A percentile compares a stretch with the other conserved stretches of the same genome.
Conservation (phyloP, 2,329 filamentous ascomycete genomes). For the Emericellopsis cladophorae region DNA sequence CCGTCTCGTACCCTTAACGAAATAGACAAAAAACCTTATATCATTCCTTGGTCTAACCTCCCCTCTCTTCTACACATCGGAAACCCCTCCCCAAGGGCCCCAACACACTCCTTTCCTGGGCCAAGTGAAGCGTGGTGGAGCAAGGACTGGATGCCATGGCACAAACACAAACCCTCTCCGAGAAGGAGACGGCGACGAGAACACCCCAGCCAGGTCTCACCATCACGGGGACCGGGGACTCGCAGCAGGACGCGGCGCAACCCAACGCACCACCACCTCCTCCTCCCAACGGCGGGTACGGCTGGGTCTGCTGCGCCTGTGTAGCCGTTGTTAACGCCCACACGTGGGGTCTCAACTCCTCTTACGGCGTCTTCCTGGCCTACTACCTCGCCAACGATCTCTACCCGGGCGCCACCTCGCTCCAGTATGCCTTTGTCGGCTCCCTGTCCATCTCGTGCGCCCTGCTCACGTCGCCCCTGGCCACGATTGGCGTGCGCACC, state of each 20-base stretch:
- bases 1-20: too few species aligned
- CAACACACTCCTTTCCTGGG: too few species aligned
- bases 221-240: neutral
- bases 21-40: too few species aligned
- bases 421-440: conserved; percentile 62
- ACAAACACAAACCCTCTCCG: neutral
- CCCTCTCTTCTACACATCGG: too few species aligned
- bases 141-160: neutral
- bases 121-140: neutral
- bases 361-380: conserved; percentile 32
- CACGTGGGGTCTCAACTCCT: conserved; percentile 43
- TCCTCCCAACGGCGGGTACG: conserved; percentile 43
- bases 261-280: conserved; percentile 2
- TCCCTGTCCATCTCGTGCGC: conserved; percentile 22
- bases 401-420: conserved; percentile 37
- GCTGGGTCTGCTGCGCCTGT: conserved; percentile 19
- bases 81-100: too few species aligned
- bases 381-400: conserved; percentile 36
- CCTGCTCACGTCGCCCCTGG: conserved; percentile 52
- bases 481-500: conserved; percentile 41
- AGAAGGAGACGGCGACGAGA: neutral
- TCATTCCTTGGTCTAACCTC: too few species aligned
- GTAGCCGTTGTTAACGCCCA: conserved; percentile 20
- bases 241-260: neutral
- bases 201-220: neutral